Evolutionary conservation across 2,329 filamentous ascomycete genomes (phyloP).

Genomic region (Colletotrichum karsti): DNA sequence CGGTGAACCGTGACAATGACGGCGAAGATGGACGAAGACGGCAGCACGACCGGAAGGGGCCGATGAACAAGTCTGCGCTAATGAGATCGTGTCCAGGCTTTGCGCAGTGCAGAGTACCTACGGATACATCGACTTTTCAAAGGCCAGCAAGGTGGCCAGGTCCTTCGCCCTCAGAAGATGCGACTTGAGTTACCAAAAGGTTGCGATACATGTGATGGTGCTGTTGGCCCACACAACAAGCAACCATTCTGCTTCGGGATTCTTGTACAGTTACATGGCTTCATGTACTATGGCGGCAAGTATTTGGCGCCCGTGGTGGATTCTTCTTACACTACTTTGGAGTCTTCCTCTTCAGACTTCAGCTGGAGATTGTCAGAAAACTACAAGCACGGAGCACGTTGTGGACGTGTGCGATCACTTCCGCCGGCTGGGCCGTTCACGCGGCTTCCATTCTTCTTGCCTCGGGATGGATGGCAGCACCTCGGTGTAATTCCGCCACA

Average conservation of each 20-base stretch:
- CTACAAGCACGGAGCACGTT: neutral
- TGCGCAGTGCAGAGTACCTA: no score
- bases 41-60: conserved; percentile 11
- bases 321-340: neutral
- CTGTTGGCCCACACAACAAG: no score
- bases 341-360: neutral
- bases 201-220: neutral
- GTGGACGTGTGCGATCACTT: neutral
- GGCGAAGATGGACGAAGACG: neutral
- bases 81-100: neutral
- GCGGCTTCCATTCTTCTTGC: neutral
- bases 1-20: neutral
- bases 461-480: neutral
- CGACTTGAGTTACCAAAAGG: no score
- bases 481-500: conserved; percentile 17
- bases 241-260: neutral
- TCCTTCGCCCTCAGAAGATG: no score
- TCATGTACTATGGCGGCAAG: neutral
- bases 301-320: neutral
- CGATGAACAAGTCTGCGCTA: neutral
- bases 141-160: no score
- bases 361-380: neutral
- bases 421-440: neutral
- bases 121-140: no score
- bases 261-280: neutral